Base-by-base conservation (phyloP, 78 protist genomes). In the Thecamonas trahens region DNA sequence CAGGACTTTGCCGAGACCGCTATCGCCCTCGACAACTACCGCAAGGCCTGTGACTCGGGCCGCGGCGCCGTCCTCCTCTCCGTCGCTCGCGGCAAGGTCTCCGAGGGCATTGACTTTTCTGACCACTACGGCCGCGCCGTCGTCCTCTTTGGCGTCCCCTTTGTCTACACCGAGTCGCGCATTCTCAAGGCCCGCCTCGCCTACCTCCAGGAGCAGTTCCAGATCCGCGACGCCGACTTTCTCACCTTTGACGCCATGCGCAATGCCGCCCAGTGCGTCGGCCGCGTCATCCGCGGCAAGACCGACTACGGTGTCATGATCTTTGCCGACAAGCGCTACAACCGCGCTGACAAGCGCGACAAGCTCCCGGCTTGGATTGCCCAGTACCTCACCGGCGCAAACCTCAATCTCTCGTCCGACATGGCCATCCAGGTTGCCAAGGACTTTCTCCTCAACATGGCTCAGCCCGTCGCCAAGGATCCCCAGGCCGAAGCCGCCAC, bases 21-120 rank as follows among this genome's bases (percentile, higher is more conserved):
- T 14, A 61, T 83, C 15, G 98, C 99, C 2, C 91, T 96, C 17
- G 86, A 76, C 24, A 82, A 88, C 71, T 96, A 91, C 42, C 84
- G 84, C 26, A 77, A 61, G 83, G 83, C 90, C 22, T 86, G 91
- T 38, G 86, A 85, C 74, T 72, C 70, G 42, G 97, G 97, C 6
- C 53, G 95, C 14, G 99, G 99, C 29, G 99, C 97, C 11, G 84
- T 97, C 4, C 79, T 97, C 29, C 45, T 95, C n/a, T 83, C 92
- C 15, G 96, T 97, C 28, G 98, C 99, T 4, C 80, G 99, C 5
- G 99, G 99, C 4, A 89, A 87, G 59, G 91, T 97, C 14, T 87
- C 98, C 3, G 99, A 96, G 55, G 99, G 99, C 22, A 83, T 97
- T 50, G 99, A 97, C 67, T 91, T 95, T 29, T 92, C 87, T 45